These are phyloP conservation scores for Eutrema heterophyllum DNA, from an alignment of 345 rosid species.

Conservation along the genomic window DNA sequence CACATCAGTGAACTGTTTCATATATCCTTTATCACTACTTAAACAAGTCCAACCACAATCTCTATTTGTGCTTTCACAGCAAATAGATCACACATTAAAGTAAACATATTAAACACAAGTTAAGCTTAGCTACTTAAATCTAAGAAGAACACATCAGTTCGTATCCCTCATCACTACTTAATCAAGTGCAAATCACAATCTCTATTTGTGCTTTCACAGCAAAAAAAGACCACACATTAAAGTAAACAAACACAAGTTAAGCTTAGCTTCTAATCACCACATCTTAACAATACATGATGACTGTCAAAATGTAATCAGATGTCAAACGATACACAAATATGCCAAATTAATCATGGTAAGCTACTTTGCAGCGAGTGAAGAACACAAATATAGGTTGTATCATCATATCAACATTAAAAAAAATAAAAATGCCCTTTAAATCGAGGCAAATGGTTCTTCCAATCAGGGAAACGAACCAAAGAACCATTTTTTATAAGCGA, in stretches of 20 bases:
- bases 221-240: background rate
- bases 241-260: background rate
- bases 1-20: background rate
- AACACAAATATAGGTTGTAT: background rate
- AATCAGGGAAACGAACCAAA: background rate
- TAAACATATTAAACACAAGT: no score
- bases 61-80: background rate
- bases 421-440: background rate
- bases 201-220: background rate
- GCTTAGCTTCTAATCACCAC: background rate
- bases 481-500: background rate
- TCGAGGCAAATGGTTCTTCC: background rate
- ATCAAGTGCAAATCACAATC: background rate
- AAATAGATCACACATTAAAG: no score
- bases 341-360: background rate
- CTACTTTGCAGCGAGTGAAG: background rate
- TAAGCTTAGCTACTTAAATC: background rate
- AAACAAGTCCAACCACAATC: background rate
- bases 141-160: background rate
- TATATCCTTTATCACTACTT: no score
- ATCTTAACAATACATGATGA: background rate
- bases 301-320: background rate
- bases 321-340: background rate
- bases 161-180: no score
- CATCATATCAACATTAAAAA: background rate